These are phyloP conservation scores for Ambrosiella cleistominuta DNA, from an alignment of 2,329 filamentous ascomycete genomes.

Conservation along the genomic window DNA sequence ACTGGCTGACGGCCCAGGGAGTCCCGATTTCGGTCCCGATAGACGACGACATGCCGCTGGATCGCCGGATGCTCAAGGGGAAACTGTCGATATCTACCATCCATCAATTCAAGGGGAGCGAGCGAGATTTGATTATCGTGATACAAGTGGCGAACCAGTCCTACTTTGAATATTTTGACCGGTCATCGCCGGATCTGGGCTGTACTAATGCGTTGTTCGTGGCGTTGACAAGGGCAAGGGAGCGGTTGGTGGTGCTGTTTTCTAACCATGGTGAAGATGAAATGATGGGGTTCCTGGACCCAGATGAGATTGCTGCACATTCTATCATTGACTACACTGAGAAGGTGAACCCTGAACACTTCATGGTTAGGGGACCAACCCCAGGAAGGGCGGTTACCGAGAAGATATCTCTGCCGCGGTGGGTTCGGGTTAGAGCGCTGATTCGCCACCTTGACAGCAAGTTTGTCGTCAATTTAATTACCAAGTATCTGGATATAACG, in stretches of 20 bases:
- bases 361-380: neutral
- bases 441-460: no score
- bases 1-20: slow-evolving; percentile 1
- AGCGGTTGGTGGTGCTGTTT: slow-evolving; percentile 18
- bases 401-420: no score
- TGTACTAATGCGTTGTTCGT: slow-evolving; percentile 19
- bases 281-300: slow-evolving; percentile 17
- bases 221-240: slow-evolving; percentile 17
- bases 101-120: slow-evolving; percentile 21
- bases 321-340: slow-evolving; percentile 3
- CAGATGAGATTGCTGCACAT: neutral
- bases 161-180: slow-evolving; percentile 16
- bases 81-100: slow-evolving; percentile 19
- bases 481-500: no score
- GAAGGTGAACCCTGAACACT: neutral
- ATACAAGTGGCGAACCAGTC: slow-evolving; percentile 16
- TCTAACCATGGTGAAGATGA: slow-evolving; percentile 10
- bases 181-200: slow-evolving; percentile 17
- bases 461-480: no score
- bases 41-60: slow-evolving; percentile 16
- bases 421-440: no score
- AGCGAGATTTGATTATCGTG: slow-evolving; percentile 19
- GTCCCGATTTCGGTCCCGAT: slow-evolving; percentile 16
- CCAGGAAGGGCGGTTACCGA: neutral
- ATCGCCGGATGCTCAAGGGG: slow-evolving; percentile 16